Evolutionary conservation across 805 yeast genomes (phyloP).

Genomic region (Yamadazyma akitaensis): DNA sequence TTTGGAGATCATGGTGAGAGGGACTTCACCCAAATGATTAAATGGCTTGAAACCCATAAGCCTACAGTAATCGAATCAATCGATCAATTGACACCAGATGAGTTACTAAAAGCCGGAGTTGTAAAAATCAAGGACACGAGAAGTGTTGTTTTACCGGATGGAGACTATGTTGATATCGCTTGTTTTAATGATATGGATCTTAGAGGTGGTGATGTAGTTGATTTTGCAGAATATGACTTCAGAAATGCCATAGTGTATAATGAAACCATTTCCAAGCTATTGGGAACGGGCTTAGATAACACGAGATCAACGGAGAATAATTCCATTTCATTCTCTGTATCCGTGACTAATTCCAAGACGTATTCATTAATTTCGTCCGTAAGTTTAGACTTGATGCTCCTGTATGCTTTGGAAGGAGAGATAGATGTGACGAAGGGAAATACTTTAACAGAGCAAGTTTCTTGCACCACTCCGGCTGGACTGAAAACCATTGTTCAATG

Average conservation of each 20-base stretch:
- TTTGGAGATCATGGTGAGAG: not conserved
- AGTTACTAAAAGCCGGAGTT: constrained; percentile 14
- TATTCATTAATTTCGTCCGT: not conserved
- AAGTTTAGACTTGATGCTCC: not conserved
- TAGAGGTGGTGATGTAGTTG: not conserved
- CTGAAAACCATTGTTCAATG: not conserved
- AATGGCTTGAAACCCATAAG: constrained; percentile 3
- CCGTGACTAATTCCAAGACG: not conserved
- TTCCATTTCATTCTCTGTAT: constrained; percentile 1
- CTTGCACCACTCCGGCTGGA: constrained; percentile 5
- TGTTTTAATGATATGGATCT: constrained; percentile 1
- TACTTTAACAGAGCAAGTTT: not conserved
- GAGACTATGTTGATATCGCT: constrained; percentile 8
- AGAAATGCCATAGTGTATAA: not conserved
- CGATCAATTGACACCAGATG: constrained; percentile 11
- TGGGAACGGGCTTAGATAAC: constrained; percentile 9
- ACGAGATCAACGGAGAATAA: constrained; percentile 5
- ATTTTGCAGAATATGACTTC: constrained; percentile 9
- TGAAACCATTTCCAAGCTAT: not conserved
- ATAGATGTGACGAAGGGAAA: not conserved
- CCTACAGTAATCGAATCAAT: constrained; percentile 9
- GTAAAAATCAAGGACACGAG: constrained; percentile 10
- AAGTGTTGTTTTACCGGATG: constrained; percentile 14
- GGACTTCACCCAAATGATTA: not conserved
- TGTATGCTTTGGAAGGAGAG: not conserved